phyloP scores from a whole-genome alignment of 2,329 filamentous ascomycete genomes.

The Ophiostoma piceae region DNA sequence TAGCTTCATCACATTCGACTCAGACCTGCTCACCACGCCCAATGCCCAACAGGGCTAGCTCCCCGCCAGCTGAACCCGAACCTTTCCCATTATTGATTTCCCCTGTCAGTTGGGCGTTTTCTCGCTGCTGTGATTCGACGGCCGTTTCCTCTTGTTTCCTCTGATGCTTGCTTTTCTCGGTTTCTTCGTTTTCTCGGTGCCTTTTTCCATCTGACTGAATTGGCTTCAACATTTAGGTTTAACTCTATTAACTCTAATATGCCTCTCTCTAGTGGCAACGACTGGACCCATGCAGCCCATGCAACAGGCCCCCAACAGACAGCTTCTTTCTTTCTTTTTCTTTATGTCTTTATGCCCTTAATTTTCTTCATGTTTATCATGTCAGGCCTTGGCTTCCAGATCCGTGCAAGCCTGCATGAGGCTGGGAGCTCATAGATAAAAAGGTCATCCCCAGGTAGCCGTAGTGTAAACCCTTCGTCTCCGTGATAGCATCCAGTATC shows the following conservation, averaged over 20 bases:
- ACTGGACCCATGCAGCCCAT: neutral
- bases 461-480: neutral
- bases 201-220: neutral
- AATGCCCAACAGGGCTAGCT: slow-evolving; percentile 1
- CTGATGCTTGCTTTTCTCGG: neutral
- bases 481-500: neutral
- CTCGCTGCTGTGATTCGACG: neutral
- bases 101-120: slow-evolving; percentile 10
- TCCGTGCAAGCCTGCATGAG: slow-evolving; percentile 3
- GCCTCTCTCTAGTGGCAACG: neutral
- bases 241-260: slow-evolving; percentile 11
- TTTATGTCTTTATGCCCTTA: neutral
- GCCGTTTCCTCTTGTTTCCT: neutral
- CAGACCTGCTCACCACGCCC: neutral
- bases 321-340: neutral
- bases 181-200: neutral
- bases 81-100: slow-evolving; percentile 5
- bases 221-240: neutral
- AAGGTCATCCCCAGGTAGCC: neutral
- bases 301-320: slow-evolving; percentile 2
- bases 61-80: slow-evolving; percentile 3
- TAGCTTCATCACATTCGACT: neutral
- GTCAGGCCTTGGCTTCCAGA: neutral
- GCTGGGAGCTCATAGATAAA: neutral
- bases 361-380: neutral